These are phyloP conservation scores for Cryptococcus sp. DNA, from an alignment of 1,284 basidiomycete genomes.

Conservation along the genomic window DNA sequence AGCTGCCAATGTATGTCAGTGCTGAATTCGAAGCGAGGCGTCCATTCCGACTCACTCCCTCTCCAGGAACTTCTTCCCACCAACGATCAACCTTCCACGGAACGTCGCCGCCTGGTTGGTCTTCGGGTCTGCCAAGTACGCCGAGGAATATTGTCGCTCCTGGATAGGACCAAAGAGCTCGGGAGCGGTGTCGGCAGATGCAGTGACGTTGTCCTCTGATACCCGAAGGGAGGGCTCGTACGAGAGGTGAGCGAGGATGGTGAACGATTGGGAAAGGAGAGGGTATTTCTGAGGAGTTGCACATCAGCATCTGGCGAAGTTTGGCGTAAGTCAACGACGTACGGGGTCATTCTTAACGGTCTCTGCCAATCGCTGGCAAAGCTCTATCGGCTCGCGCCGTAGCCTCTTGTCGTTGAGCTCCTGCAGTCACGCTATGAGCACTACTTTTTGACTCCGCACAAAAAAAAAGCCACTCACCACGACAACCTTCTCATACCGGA, in stretches of 20 bases:
- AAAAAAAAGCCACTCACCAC: slow-evolving; percentile 57
- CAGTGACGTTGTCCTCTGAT: slow-evolving; percentile 8
- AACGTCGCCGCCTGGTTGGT: slow-evolving; percentile 26
- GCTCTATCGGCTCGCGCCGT: slow-evolving; percentile 35
- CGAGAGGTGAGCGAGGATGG: slow-evolving; percentile 51
- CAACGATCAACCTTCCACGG: slow-evolving; percentile 35
- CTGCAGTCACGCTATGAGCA: slow-evolving; percentile 13
- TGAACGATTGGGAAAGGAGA: slow-evolving; percentile 45
- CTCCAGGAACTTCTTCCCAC: slow-evolving; percentile 55
- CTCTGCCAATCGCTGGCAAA: slow-evolving; percentile 36
- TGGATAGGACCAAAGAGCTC: slow-evolving; percentile 23
- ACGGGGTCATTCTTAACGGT: slow-evolving; percentile 38
- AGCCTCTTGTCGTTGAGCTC: slow-evolving; percentile 41
- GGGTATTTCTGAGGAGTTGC: slow-evolving; percentile 41
- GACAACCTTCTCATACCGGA: slow-evolving; percentile 83
- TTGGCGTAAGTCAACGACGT: background rate
- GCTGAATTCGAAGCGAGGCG: too few species aligned
- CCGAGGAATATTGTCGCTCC: slow-evolving; percentile 54
- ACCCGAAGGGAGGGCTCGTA: slow-evolving; percentile 52
- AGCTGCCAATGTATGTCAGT: slow-evolving; percentile 51
- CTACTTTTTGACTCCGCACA: background rate
- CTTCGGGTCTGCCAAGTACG: slow-evolving; percentile 46
- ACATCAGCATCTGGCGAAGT: background rate
- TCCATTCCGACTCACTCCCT: slow-evolving; percentile 52
- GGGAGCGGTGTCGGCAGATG: slow-evolving; percentile 7